These are phyloP conservation scores for Gloeopeniophorella convolvens DNA, from an alignment of 768 basidiomycete species.

Conservation along the genomic window DNA sequence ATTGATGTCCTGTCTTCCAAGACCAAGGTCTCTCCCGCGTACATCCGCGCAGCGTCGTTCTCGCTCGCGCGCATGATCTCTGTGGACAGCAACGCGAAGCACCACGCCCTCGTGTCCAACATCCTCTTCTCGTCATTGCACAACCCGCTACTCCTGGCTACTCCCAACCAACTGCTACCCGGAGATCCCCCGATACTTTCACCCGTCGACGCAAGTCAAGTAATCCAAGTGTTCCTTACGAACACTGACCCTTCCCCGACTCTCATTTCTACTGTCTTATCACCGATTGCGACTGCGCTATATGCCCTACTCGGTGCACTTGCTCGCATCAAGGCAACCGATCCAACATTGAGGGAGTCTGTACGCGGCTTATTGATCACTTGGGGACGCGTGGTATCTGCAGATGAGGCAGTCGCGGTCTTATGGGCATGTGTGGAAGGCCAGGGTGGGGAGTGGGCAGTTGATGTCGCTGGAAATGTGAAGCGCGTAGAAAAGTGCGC, in stretches of 20 bases:
- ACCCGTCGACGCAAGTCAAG: slow-evolving; percentile 40
- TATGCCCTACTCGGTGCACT: slow-evolving; percentile 59
- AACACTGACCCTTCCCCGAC: slow-evolving; percentile 77
- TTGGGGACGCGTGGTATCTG: slow-evolving; percentile 66
- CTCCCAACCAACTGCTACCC: slow-evolving; percentile 4
- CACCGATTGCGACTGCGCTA: slow-evolving; percentile 60
- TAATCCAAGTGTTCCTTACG: slow-evolving; percentile 50
- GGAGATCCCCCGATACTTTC: slow-evolving; percentile 2
- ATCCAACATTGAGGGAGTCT: slow-evolving; percentile 56
- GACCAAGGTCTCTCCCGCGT: slow-evolving; percentile 33
- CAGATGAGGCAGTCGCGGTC: slow-evolving; percentile 43
- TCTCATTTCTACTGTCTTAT: slow-evolving; percentile 55
- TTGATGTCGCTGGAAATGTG: slow-evolving; percentile 49
- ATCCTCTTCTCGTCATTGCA: slow-evolving; percentile 48
- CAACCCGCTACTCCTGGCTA: slow-evolving; percentile 36
- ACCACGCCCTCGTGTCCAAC: slow-evolving; percentile 27
- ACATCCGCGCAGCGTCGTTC: slow-evolving; percentile 61
- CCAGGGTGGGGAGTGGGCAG: slow-evolving; percentile 47
- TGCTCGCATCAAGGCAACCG: slow-evolving; percentile 48
- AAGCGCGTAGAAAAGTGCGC: slow-evolving; percentile 40
- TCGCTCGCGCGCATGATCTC: slow-evolving; percentile 59
- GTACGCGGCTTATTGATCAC: slow-evolving; percentile 56
- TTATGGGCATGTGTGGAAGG: slow-evolving; percentile 55
- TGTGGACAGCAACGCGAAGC: slow-evolving; percentile 28
- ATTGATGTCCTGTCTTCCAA: slow-evolving; percentile 41